These are phyloP conservation scores for Alternaria postmessia DNA, from an alignment of 2,329 filamentous ascomycete genomes.

Conservation along the genomic window DNA sequence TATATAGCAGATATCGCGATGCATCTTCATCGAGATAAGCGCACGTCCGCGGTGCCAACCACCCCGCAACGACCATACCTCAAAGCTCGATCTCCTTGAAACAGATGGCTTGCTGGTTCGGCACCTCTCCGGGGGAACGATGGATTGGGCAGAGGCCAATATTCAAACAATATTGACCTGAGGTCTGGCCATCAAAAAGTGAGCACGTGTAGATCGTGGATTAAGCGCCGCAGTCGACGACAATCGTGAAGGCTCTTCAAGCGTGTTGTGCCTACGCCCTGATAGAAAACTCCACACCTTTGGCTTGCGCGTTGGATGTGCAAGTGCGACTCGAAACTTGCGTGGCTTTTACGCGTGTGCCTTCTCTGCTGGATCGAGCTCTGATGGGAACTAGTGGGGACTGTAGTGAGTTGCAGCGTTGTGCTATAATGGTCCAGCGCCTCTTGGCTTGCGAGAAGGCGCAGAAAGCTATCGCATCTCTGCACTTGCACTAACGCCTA, in stretches of 20 bases:
- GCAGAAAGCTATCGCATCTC: not conserved
- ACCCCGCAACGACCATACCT: not conserved
- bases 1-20: not conserved
- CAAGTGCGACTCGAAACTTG: not conserved
- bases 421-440: not conserved
- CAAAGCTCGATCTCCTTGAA: not conserved
- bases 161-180: not conserved
- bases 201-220: not conserved
- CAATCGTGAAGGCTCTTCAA: not conserved
- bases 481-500: not conserved
- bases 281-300: not conserved
- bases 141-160: not conserved
- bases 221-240: not conserved
- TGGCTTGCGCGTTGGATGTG: slow-evolving; percentile 6
- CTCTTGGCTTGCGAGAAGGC: not conserved
- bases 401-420: not conserved
- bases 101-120: not conserved
- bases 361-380: slow-evolving; percentile 4
- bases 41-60: not conserved
- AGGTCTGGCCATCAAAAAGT: not conserved
- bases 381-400: slow-evolving; percentile 17
- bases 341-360: slow-evolving; percentile 12
- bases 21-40: not conserved
- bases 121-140: not conserved
- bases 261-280: not conserved